Conservation (phyloP, 2,329 filamentous ascomycete genomes). For the Monosporascus ibericus region DNA sequence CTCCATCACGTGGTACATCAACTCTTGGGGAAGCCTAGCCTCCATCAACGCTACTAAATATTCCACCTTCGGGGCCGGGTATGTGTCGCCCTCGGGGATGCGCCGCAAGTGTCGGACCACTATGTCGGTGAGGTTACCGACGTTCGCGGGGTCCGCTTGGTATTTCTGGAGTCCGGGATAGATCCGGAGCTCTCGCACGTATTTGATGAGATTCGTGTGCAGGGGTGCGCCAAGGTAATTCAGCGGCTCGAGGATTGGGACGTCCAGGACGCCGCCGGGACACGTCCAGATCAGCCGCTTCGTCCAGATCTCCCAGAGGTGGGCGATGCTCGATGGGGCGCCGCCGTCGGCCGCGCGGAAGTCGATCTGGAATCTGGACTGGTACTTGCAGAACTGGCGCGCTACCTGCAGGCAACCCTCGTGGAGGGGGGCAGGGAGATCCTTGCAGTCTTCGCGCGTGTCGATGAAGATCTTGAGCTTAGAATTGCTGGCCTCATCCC, state of each 20-base stretch:
- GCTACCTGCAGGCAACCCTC: conserved; percentile 9
- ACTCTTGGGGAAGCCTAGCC: conserved; percentile 6
- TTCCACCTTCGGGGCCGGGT: neutral
- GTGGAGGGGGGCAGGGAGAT: conserved; percentile 16
- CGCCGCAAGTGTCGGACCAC: too few species aligned
- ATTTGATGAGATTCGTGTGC: neutral
- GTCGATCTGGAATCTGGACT: conserved; percentile 5
- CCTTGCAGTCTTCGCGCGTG: conserved; percentile 1
- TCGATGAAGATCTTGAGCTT: conserved; percentile 2
- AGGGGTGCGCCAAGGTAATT: conserved; percentile 4
- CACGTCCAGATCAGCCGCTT: conserved; percentile 12
- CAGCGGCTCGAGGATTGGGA: conserved; percentile 8
- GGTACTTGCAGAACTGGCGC: conserved; percentile 9
- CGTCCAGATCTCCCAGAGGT: conserved; percentile 19
- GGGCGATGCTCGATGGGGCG: conserved; percentile 10
- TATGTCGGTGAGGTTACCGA: neutral
- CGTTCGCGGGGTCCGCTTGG: conserved; percentile 2
- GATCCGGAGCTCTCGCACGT: neutral
- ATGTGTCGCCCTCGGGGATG: too few species aligned
- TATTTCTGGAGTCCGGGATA: neutral
- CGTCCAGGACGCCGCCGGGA: neutral
- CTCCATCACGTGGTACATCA: conserved; percentile 3
- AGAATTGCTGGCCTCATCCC: neutral
- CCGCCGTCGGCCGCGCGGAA: conserved; percentile 9
- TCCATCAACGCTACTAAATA: neutral